Conservation (phyloP, 805 yeast species). For the Metschnikowia similis region DNA sequence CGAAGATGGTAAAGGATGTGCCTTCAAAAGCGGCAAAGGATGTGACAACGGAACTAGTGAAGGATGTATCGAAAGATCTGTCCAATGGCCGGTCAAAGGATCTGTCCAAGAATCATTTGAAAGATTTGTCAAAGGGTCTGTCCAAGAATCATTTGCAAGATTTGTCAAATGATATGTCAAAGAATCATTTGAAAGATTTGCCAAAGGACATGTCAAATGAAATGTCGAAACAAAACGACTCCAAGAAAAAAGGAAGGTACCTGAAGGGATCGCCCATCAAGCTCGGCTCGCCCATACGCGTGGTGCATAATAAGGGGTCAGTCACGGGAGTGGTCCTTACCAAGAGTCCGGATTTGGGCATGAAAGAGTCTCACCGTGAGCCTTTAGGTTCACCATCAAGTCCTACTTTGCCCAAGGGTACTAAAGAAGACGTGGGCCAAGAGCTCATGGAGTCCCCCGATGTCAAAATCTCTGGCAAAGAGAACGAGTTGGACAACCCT, state of each 20-base stretch:
- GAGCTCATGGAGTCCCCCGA: background rate
- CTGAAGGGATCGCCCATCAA: slow-evolving; percentile 26
- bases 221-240: too few relatives aligned
- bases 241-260: background rate
- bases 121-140: too few relatives aligned
- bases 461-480: background rate
- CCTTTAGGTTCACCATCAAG: background rate
- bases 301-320: slow-evolving; percentile 27
- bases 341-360: slow-evolving; percentile 2
- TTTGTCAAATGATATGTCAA: too few relatives aligned
- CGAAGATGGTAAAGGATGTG: too few relatives aligned
- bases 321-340: slow-evolving; percentile 23
- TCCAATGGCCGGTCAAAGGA: too few relatives aligned
- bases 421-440: background rate
- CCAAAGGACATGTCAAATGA: background rate
- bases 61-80: too few relatives aligned
- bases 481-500: slow-evolving; percentile 8
- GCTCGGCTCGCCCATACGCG: slow-evolving; percentile 36
- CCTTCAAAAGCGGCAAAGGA: too few relatives aligned
- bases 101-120: too few relatives aligned
- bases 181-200: too few relatives aligned
- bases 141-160: too few relatives aligned
- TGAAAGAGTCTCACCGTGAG: background rate
- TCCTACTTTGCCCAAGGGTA: background rate
- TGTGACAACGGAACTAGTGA: too few relatives aligned